Evolutionary conservation across 2,329 filamentous ascomycete species (phyloP).

Genomic region (Diaporthe vaccinii): DNA sequence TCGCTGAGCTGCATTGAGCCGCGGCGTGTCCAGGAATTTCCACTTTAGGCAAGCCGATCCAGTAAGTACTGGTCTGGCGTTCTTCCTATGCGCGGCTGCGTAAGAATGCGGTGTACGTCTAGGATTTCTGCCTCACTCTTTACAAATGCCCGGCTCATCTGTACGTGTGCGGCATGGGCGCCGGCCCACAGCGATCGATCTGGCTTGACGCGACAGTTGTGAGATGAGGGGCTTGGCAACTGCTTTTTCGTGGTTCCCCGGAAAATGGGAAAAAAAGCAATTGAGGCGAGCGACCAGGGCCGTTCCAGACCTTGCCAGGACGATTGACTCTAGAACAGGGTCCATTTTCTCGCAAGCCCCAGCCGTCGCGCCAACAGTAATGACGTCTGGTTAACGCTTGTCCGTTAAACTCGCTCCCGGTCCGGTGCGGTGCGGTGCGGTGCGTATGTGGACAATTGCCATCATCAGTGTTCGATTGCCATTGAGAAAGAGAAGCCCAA

Average conservation of each 20-base stretch:
- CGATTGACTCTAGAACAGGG: conserved; percentile 27
- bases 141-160: background rate
- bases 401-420: background rate
- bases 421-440: background rate
- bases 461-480: conserved; percentile 9
- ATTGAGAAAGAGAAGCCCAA: background rate
- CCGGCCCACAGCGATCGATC: conserved; percentile 6
- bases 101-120: background rate
- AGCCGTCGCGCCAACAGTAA: background rate
- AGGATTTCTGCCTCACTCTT: background rate
- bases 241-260: conserved; percentile 29
- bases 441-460: conserved; percentile 2
- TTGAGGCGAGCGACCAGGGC: conserved; percentile 12
- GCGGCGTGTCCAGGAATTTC: conserved; percentile 1
- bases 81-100: background rate
- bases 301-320: background rate
- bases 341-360: conserved; percentile 13
- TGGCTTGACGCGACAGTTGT: conserved; percentile 21
- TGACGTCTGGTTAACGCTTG: conserved; percentile 1
- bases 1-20: background rate
- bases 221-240: conserved; percentile 27
- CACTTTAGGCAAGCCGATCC: conserved; percentile 22
- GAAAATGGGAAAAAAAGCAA: conserved; percentile 27
- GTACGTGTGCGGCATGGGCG: background rate
- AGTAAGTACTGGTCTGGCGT: background rate